These are phyloP conservation scores for Auricularia sp. DNA, from an alignment of 768 basidiomycete genomes.

Conservation along the genomic window DNA sequence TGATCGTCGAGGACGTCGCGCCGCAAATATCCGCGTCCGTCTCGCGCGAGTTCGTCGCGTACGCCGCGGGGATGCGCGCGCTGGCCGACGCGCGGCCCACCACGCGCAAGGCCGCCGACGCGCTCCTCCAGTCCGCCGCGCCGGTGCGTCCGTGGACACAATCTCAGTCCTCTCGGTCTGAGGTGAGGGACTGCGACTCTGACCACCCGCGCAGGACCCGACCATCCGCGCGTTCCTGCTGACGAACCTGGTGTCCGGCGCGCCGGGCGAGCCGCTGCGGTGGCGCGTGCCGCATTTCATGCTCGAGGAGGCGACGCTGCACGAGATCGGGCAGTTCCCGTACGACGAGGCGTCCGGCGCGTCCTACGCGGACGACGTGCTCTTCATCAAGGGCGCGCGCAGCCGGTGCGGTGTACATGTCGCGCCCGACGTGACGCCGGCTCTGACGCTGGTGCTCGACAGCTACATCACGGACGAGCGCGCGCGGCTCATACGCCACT, in stretches of 20 bases:
- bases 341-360: conserved; percentile 44
- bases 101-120: conserved; percentile 61
- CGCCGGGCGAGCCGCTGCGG: conserved; percentile 30
- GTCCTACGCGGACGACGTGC: conserved; percentile 48
- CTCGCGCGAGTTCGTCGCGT: conserved; percentile 55
- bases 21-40: conserved; percentile 45
- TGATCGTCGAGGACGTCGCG: conserved; percentile 76
- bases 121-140: conserved; percentile 52
- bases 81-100: conserved; percentile 51
- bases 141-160: conserved; percentile 32
- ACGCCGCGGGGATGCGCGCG: conserved; percentile 63
- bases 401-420: conserved; percentile 44
- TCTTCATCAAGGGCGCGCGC: conserved; percentile 72
- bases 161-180: too few species aligned
- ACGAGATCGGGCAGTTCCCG: conserved; percentile 70
- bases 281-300: conserved; percentile 71
- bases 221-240: conserved; percentile 72
- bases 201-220: conserved; percentile 43
- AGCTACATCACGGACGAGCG: conserved; percentile 74
- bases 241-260: conserved; percentile 57
- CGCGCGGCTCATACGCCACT: conserved; percentile 44
- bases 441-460: conserved; percentile 3
- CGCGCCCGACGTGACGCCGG: not conserved
- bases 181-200: too few species aligned
- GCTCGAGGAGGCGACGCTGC: conserved; percentile 45